Evolutionary conservation across 2,329 filamentous ascomycete genomes (phyloP).

Genomic region (Aspergillus sp.): DNA sequence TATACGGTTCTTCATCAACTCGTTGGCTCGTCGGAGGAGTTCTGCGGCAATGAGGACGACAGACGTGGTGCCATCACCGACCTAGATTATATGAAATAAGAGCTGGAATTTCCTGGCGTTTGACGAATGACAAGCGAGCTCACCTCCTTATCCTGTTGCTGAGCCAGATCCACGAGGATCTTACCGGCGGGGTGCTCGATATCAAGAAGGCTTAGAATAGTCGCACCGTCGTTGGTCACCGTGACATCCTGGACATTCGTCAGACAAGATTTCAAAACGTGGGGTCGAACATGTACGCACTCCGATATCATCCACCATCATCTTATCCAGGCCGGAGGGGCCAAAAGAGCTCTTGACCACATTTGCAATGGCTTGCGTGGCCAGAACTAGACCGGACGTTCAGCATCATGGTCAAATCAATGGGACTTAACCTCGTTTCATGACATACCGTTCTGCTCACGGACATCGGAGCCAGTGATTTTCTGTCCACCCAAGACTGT

Average conservation of each 20-base stretch:
- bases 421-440: slow-evolving; percentile 1
- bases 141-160: slow-evolving; percentile 95
- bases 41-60: slow-evolving; percentile 97
- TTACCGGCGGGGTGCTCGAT: slow-evolving; percentile 98
- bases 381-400: slow-evolving; percentile 62
- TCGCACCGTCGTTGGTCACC: slow-evolving; percentile 97
- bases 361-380: slow-evolving; percentile 96
- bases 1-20: slow-evolving; percentile 99
- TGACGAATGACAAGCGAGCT: slow-evolving; percentile 1
- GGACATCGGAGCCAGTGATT: slow-evolving; percentile 93
- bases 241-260: slow-evolving; percentile 72
- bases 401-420: not conserved
- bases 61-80: slow-evolving; percentile 96
- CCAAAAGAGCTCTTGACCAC: slow-evolving; percentile 99
- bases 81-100: slow-evolving; percentile 40
- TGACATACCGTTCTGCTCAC: slow-evolving; percentile 84
- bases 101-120: not conserved
- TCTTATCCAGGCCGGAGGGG: slow-evolving; percentile 95
- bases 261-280: slow-evolving; percentile 10
- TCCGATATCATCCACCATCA: slow-evolving; percentile 99
- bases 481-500: slow-evolving; percentile 90
- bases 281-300: slow-evolving; percentile 50
- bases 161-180: slow-evolving; percentile 94
- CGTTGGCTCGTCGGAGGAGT: slow-evolving; percentile 88
- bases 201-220: slow-evolving; percentile 90